Evolutionary conservation across 495 filamentous ascomycete genomes (phyloP), one percentile per base, ranked within the genome.

Genomic region (Lepidopterella palustris): DNA sequence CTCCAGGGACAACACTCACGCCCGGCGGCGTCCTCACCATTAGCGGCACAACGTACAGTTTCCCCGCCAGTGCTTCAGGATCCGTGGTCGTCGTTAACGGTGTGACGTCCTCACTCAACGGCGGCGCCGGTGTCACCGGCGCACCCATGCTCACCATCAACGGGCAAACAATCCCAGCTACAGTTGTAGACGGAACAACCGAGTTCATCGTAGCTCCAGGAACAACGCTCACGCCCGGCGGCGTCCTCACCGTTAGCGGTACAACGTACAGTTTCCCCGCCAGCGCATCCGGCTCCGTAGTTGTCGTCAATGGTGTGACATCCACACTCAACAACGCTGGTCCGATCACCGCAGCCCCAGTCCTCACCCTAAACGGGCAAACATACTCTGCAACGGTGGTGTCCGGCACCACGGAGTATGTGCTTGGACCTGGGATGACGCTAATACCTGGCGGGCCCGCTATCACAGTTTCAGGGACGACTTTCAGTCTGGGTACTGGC

Each of bases 401-500:
- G 20, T 68, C 72, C 29, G 65, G 62, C 6, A 71, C 60, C 0
- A 63, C 60, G 6, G 67, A 70, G 11, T 73, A 66, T 53, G 55
- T 65, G 13, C 61, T 73, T 21, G 68, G 47, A 1, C 24, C 45
- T 13, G 72, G 70, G 18, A 63, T 55, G 25, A 69, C 70, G 3
- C 61, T 74, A 21, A 70, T 61, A 0, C 70, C 73, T 10, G 72
- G 72, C 2, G 70, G 69, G 15, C 47, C 47, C 10, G 57, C 65
- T 8, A 65, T 73, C 31, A 72, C 66, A 1, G 59, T 72, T 1
- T 52, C 47, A 6, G 73, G 73, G 20, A 66, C 71, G 10, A 70
- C 68, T 9, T 71, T 70, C 55, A 63, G 56, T 5, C 58, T 75
- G 0, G 58, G 58, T 15, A 20, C 39, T 15, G 58, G 49, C 15